Conservation (phyloP, 805 yeast species). For the Pichia rugopelliculosa region DNA sequence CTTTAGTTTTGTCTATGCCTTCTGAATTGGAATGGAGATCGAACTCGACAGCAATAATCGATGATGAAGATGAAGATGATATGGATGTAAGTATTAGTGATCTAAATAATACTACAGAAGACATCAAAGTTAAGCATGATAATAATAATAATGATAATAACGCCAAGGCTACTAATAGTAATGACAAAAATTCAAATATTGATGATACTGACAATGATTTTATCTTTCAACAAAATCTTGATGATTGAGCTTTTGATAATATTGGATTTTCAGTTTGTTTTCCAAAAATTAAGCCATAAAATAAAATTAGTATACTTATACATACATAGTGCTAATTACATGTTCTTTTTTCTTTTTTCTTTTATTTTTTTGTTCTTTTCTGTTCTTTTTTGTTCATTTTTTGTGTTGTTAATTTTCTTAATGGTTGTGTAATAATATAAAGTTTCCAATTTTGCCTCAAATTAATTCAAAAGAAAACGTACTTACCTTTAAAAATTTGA, state of each 20-base stretch:
- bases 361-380: background rate
- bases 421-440: background rate
- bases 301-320: background rate
- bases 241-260: background rate
- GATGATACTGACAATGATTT: conserved; percentile 9
- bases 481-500: no score
- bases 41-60: conserved; percentile 6
- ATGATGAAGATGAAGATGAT: conserved; percentile 15
- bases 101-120: background rate
- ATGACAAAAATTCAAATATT: background rate
- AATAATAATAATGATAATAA: conserved; percentile 1
- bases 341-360: background rate
- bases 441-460: no score
- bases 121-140: no score
- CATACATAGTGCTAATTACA: no score
- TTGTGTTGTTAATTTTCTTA: background rate
- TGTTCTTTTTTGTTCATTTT: background rate
- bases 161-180: background rate
- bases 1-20: conserved; percentile 25
- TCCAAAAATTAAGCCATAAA: background rate
- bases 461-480: no score
- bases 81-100: background rate
- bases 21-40: conserved; percentile 9
- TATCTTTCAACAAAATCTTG: conserved; percentile 11
- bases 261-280: no score